Base-by-base conservation (phyloP, 192 early-diverging fungal species). In the Allomyces javanicus region DNA sequence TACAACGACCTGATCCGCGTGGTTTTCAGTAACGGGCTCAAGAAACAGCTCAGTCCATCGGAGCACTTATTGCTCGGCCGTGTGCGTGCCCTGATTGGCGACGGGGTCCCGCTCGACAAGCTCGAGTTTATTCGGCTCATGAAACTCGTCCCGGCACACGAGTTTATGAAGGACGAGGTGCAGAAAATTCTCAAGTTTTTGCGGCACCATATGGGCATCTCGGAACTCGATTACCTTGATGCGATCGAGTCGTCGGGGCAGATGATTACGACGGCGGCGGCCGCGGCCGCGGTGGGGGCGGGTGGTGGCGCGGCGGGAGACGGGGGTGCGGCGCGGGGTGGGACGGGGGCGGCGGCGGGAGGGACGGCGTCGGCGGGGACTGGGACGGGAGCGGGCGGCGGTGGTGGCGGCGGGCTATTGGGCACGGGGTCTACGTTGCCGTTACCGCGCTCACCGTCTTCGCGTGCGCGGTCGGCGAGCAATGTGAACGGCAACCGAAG, bases 171-270 rank as follows among this genome's bases (percentile, higher is more conserved):
- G 25, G 81, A 83, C 58, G 76, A 81, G 40, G 71, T 83, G 9
- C 81, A 83, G 65, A 69, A 79, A n/a, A 76, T 83, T 40, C 73
- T 83, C 62, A 72, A 79, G 10, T 82, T 83, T 66, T 74, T 83
- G 1, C 74, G 76, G 62, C 67, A 69, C 11, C 77, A 78, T 40
- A 77, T 68, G 62, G 73, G 64, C 61, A 82, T 83, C 44, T 66
- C 67, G 62, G 81, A 83, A 65, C 66, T 77, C 10, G 81, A 81
- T 25, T 81, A 73, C 62, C 45, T 81, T 44, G 80, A 81, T 65
- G 76, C 76, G 1, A 67, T 81, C 24, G 80, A 81, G 69, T 22
- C 74, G 66, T 65, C 76, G 33, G 45, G 43, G 7, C 63, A 66
- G 17, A 44, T 58, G 50, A 21, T 58, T 40, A 40, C 33, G 4